Conservation (phyloP, 441 rosid species). For the Erodium texanum region DNA sequence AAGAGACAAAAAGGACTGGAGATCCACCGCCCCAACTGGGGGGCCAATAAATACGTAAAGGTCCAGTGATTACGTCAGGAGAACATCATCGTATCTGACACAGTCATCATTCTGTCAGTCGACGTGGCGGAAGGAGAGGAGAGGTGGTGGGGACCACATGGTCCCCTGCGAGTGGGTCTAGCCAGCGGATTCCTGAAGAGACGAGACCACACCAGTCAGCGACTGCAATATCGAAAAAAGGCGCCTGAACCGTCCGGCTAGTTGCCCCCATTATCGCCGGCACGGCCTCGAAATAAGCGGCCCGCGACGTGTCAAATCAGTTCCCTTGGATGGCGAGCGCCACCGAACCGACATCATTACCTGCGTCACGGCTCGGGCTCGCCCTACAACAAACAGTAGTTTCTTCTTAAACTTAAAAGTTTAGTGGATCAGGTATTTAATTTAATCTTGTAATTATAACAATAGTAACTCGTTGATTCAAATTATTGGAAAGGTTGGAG, state of each 20-base stretch:
- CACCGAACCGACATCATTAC: too few relatives aligned
- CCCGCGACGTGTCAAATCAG: slow-evolving; percentile 22
- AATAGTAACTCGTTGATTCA: too few relatives aligned
- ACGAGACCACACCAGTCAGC: not conserved
- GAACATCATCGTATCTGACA: slow-evolving; percentile 27
- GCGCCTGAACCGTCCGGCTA: slow-evolving; percentile 30
- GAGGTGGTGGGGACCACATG: slow-evolving; percentile 6
- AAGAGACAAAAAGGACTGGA: not conserved
- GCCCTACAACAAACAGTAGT: too few relatives aligned
- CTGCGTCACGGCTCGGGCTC: too few relatives aligned
- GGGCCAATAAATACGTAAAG: not conserved
- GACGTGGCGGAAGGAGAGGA: slow-evolving; percentile 22
- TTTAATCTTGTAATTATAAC: too few relatives aligned
- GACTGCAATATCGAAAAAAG: slow-evolving; percentile 8
- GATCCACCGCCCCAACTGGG: not conserved
- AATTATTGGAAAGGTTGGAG: too few relatives aligned
- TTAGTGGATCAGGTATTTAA: too few relatives aligned
- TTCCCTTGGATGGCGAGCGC: not conserved
- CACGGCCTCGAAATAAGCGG: slow-evolving; percentile 23
- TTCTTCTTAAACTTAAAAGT: too few relatives aligned
- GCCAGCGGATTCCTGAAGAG: not conserved
- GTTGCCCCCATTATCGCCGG: slow-evolving; percentile 30
- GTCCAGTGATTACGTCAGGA: slow-evolving; percentile 18
- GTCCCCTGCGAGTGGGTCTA: not conserved
- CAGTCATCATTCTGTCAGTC: not conserved